A percentile compares a stretch with the other conserved stretches of the same genome.
Evolutionary conservation across 257 asterid genomes (phyloP).

Genomic region (Knoxia roxburghii): DNA sequence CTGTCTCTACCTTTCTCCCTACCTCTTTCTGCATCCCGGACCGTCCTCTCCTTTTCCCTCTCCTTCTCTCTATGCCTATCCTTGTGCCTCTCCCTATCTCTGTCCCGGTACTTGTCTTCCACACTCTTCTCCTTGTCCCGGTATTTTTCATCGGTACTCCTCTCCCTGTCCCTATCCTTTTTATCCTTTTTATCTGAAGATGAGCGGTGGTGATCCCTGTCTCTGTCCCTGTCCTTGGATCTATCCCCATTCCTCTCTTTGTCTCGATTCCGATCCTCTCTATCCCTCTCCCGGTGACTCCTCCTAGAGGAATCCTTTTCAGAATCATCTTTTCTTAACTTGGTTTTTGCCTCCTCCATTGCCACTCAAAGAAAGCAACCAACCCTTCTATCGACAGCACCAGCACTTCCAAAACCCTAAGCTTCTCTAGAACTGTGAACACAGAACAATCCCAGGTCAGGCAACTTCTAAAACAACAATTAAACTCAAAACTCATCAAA

Average conservation of each 20-base stretch:
- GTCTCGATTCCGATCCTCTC: constrained; percentile 24
- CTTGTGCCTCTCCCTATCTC: not conserved
- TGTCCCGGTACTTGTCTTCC: not conserved
- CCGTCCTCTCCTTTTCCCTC: not conserved
- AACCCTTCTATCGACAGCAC: not conserved
- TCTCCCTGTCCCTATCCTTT: constrained; percentile 1
- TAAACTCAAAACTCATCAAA: not conserved
- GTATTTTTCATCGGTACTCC: not conserved
- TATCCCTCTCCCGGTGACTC: constrained; percentile 22
- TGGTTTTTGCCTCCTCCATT: constrained; percentile 24
- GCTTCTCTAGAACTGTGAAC: not conserved
- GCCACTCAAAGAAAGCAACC: not conserved
- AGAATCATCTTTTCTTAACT: constrained; percentile 13
- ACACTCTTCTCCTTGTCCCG: not conserved
- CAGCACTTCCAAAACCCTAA: not conserved
- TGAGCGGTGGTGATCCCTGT: too few species aligned
- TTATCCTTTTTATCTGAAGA: too few species aligned
- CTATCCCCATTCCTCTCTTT: constrained; percentile 20
- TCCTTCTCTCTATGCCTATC: not conserved
- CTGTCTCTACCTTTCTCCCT: constrained; percentile 9
- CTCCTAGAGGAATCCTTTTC: constrained; percentile 20
- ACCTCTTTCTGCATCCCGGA: constrained; percentile 6
- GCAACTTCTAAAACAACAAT: not conserved
- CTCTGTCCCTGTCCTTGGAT: constrained; percentile 3
- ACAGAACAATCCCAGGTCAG: not conserved